A percentile compares a stretch with the other conserved stretches of the same genome.
These are phyloP conservation scores for Geotrichum citri-aurantii DNA, from an alignment of 1,139 yeast species.

Conservation along the genomic window DNA sequence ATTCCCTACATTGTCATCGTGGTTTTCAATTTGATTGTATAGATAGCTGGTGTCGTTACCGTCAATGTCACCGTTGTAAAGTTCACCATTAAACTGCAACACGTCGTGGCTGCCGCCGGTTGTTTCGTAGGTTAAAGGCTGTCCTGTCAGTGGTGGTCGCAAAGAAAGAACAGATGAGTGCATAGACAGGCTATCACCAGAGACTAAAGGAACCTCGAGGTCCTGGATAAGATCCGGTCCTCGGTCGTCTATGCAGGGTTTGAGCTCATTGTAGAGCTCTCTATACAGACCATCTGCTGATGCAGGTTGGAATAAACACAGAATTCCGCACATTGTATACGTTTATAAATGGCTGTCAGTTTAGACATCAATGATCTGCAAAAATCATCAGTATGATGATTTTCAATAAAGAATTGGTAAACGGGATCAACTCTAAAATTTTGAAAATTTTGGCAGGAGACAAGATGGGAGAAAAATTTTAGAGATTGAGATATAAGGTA, in stretches of 20 bases:
- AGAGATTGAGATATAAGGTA: background rate
- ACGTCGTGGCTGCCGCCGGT: constrained; percentile 30
- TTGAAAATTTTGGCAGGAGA: background rate
- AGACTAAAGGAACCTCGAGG: constrained; percentile 3
- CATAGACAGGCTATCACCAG: constrained; percentile 21
- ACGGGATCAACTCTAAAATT: background rate
- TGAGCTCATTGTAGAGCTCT: background rate
- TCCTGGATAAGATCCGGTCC: constrained; percentile 22
- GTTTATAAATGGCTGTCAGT: background rate
- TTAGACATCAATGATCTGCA: background rate
- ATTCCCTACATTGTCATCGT: constrained; percentile 25
- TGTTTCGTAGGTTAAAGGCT: constrained; percentile 47
- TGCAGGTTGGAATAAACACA: background rate
- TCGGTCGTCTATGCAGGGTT: background rate
- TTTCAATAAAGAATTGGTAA: background rate
- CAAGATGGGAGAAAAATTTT: background rate
- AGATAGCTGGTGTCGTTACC: constrained; percentile 50
- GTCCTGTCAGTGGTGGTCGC: constrained; percentile 68
- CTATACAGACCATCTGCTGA: background rate
- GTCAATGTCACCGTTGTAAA: constrained; percentile 55
- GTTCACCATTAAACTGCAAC: constrained; percentile 83
- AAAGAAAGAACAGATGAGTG: constrained; percentile 73
- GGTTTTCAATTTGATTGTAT: constrained; percentile 27
- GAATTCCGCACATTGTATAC: background rate
- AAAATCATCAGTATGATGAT: background rate